Conservation (phyloP, 129 eudicot genomes). For the carrot (Daucus carota) region DH1_v3.0 NC_030386.2:27485001-27485500, state of each 20-base stretch:
- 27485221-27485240: neutral
- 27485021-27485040: slow-evolving; percentile 27
- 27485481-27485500: neutral
- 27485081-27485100: slow-evolving; percentile 5
- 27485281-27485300: slow-evolving; percentile 17
- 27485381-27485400: neutral
- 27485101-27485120: slow-evolving; percentile 15
- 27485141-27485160: slow-evolving; percentile 13
- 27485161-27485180: slow-evolving; percentile 22
- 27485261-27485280: slow-evolving; percentile 13
- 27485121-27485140: slow-evolving; percentile 3
- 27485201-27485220: slow-evolving; percentile 10
- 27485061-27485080: slow-evolving; percentile 16
- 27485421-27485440: neutral
- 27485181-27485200: slow-evolving; percentile 18
- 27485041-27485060: slow-evolving; percentile 27
- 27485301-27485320: slow-evolving; percentile 15
- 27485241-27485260: slow-evolving; percentile 5
- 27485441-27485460: too few species aligned
- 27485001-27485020: slow-evolving; percentile 25
- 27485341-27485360: slow-evolving; percentile 12
- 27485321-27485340: slow-evolving; percentile 19
- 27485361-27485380: slow-evolving; percentile 11
- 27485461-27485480: too few species aligned
- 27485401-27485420: neutral